Base-by-base conservation (phyloP, 2,329 filamentous ascomycete species). In the Paraconiothyrium sp. region DNA sequence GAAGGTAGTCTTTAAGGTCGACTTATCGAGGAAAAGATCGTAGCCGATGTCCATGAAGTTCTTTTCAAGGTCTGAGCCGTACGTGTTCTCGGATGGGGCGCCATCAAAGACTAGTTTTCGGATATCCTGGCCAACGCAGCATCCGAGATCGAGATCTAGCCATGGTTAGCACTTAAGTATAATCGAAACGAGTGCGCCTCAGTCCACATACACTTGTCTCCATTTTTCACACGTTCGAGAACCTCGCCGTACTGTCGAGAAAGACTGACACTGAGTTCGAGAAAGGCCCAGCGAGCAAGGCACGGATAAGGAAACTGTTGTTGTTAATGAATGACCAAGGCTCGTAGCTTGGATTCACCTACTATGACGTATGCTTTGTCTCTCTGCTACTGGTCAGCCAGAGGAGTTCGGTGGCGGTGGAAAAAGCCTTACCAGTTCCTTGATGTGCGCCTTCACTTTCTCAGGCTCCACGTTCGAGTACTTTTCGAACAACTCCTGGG, bases 41-140 rank as follows among this genome's bases (percentile, higher is more conserved):
- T 76, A 88, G 22, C 87, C 87, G 20, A 86, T 76, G 20, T 86
- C 81, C 65, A 88, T 81, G 66, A 89, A 86, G 2, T 69, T 62
- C 9, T 65, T 58, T 49, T 72, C 67, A 32, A 84, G 62, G 61
- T 84, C 82, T 7, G 76, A 72, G 30, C 81, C 82, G 50, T 74
- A 76, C 0, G 79, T 76, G 35, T 81, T 79, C 43, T 73, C 67
- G 0, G 77, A 72, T 2, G 80, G 80, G 1, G 73, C 81, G 8
- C 82, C 82, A 59, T 82, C 80, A 44, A 67, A 65, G 5, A 78
- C 76, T 13, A 84, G 75, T 60, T 81, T 80, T 22, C 82, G 80
- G 49, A 84, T 74, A 44, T 81, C 80, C 48, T 84, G 80, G 6
- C 54, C 54, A 24, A 56, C 43, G 43, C 82, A 83, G 51, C 74